Percentiles rank a stretch among this genome's conserved stretches.
Conservation (phyloP, 2,329 filamentous ascomycete species). For the Diplodia intermedia region DNA sequence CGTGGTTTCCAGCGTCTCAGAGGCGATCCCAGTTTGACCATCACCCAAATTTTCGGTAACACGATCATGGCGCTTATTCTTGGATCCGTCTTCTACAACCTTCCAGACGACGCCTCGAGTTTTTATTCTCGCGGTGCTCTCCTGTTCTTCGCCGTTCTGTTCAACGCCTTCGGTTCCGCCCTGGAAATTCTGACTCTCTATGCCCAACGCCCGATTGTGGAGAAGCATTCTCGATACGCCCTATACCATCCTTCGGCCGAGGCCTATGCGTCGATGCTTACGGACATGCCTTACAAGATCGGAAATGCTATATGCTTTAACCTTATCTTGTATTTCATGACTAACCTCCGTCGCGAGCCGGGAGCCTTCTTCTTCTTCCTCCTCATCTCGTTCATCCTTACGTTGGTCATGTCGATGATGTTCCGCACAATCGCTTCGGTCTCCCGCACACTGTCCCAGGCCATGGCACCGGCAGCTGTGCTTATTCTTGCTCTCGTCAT, state of each 20-base stretch:
- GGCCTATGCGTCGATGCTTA: slow-evolving; percentile 69
- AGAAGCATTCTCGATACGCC: slow-evolving; percentile 83
- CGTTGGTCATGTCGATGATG: slow-evolving; percentile 54
- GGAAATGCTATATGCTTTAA: slow-evolving; percentile 52
- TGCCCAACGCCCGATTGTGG: slow-evolving; percentile 83
- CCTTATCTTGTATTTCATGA: slow-evolving; percentile 60
- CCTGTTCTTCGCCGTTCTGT: slow-evolving; percentile 81
- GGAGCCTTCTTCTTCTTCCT: slow-evolving; percentile 58
- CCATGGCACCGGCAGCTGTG: slow-evolving; percentile 60
- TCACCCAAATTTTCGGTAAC: slow-evolving; percentile 71
- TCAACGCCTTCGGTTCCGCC: slow-evolving; percentile 78
- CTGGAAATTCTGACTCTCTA: slow-evolving; percentile 83
- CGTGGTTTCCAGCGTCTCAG: slow-evolving; percentile 76
- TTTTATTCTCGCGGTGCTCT: slow-evolving; percentile 79
- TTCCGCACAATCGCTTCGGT: slow-evolving; percentile 64
- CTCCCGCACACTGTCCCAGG: slow-evolving; percentile 67
- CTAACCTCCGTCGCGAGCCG: slow-evolving; percentile 53
- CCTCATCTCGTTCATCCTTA: slow-evolving; percentile 52
- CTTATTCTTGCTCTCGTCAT: slow-evolving; percentile 67
- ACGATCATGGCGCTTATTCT: slow-evolving; percentile 76
- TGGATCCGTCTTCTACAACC: slow-evolving; percentile 77
- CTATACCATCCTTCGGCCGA: slow-evolving; percentile 87
- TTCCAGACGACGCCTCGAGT: slow-evolving; percentile 65
- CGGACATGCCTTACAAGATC: slow-evolving; percentile 56
- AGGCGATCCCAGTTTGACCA: slow-evolving; percentile 72